These are phyloP conservation scores for Waltergamsia citrina DNA, from an alignment of 2,329 filamentous ascomycete genomes.

Conservation along the genomic window DNA sequence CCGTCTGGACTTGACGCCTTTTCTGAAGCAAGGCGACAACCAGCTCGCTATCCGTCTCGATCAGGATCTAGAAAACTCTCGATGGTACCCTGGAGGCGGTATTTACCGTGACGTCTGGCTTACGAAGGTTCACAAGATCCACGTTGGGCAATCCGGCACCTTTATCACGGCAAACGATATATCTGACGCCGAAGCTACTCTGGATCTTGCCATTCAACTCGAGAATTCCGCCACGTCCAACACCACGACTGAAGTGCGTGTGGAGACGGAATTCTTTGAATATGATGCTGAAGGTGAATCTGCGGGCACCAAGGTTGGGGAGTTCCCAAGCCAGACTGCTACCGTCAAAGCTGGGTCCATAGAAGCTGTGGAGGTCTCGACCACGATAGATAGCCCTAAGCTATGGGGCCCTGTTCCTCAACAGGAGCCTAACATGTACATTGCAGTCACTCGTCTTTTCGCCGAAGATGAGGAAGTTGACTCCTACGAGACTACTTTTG, in stretches of 20 bases:
- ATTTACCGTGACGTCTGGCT: slow-evolving; percentile 47
- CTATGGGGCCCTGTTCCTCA: slow-evolving; percentile 37
- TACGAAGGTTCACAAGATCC: slow-evolving; percentile 32
- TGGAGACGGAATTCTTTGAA: slow-evolving; percentile 4
- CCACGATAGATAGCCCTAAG: slow-evolving; percentile 19
- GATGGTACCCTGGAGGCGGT: slow-evolving; percentile 45
- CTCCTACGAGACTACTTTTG: slow-evolving; percentile 38
- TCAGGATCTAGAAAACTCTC: slow-evolving; percentile 33
- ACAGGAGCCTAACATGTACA: slow-evolving; percentile 36
- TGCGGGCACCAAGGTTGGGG: neutral
- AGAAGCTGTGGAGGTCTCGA: neutral
- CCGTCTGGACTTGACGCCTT: slow-evolving; percentile 37
- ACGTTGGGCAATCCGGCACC: slow-evolving; percentile 40
- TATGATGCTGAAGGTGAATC: slow-evolving; percentile 1
- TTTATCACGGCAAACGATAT: slow-evolving; percentile 35
- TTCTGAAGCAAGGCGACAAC: slow-evolving; percentile 25
- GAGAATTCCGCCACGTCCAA: slow-evolving; percentile 23
- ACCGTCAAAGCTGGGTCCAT: slow-evolving; percentile 1
- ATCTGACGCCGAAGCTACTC: slow-evolving; percentile 30
- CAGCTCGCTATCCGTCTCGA: slow-evolving; percentile 40
- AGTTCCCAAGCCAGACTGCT: slow-evolving; percentile 1
- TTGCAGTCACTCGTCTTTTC: slow-evolving; percentile 31
- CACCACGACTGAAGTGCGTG: neutral
- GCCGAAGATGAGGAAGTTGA: slow-evolving; percentile 20
- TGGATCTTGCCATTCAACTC: slow-evolving; percentile 34